These are phyloP conservation scores for Colletotrichum filicis DNA, from an alignment of 2,329 filamentous ascomycete species.

Conservation along the genomic window DNA sequence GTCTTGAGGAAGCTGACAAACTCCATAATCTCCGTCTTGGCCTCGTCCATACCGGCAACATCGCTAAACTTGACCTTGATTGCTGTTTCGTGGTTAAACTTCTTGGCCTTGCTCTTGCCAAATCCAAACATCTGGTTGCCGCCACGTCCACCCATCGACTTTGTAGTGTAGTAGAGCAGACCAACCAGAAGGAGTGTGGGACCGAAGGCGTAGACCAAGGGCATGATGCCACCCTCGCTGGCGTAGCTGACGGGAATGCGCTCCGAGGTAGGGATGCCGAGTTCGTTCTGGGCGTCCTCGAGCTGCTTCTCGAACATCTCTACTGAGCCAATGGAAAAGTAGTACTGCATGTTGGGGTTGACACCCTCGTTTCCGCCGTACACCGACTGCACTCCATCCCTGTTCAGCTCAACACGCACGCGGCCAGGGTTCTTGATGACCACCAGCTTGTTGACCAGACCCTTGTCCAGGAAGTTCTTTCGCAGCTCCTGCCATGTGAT, in stretches of 20 bases:
- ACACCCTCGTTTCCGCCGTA: conserved; percentile 79
- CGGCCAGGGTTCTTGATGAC: conserved; percentile 73
- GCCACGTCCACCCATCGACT: conserved; percentile 76
- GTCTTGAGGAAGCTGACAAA: conserved; percentile 98
- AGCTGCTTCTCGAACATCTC: conserved; percentile 92
- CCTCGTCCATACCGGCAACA: conserved; percentile 97
- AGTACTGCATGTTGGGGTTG: conserved; percentile 80
- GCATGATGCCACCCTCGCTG: conserved; percentile 78
- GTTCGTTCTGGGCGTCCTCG: conserved; percentile 87
- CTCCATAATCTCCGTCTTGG: conserved; percentile 98
- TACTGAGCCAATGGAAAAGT: conserved; percentile 94
- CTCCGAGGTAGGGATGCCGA: conserved; percentile 87
- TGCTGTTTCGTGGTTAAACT: conserved; percentile 96
- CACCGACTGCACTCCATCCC: conserved; percentile 75
- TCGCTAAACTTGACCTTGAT: conserved; percentile 98
- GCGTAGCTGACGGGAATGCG: conserved; percentile 93
- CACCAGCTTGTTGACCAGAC: conserved; percentile 92
- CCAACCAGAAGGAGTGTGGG: conserved; percentile 90
- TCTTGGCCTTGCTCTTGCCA: conserved; percentile 93
- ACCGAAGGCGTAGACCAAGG: conserved; percentile 80
- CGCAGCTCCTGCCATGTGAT: conserved; percentile 99
- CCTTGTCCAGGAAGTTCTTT: conserved; percentile 94
- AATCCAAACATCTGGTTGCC: conserved; percentile 93
- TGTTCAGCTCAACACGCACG: conserved; percentile 84
- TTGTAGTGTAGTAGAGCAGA: conserved; percentile 81